These are phyloP conservation scores for Malania oleifera DNA, from an alignment of 164 flowering plant species.

Conservation along the genomic window DNA sequence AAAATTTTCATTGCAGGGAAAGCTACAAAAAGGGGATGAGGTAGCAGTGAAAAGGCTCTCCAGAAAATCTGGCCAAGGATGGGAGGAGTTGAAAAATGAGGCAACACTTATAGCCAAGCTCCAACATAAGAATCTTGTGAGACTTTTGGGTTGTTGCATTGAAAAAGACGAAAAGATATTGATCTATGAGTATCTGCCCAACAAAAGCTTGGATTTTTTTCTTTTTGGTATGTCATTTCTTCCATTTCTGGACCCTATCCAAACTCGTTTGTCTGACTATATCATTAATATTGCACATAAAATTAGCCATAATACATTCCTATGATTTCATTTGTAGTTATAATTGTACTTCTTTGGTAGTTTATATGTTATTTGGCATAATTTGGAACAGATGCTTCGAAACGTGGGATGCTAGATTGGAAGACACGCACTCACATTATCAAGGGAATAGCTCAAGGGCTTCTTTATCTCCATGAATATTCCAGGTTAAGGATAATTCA, in stretches of 20 bases:
- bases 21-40: neutral
- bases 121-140: conserved; percentile 3
- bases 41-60: conserved; percentile 5
- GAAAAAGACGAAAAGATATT: conserved; percentile 1
- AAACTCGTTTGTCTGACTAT: too few species aligned
- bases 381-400: too few species aligned
- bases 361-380: neutral
- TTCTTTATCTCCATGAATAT: too few species aligned
- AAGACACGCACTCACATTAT: conserved; percentile 10
- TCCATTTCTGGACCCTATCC: too few species aligned
- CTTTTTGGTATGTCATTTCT: neutral
- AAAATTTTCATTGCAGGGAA: conserved; percentile 4
- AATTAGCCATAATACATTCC: too few species aligned
- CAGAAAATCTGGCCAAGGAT: conserved; percentile 4
- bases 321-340: too few species aligned
- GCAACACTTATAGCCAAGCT: conserved; percentile 8
- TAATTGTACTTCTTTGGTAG: too few species aligned
- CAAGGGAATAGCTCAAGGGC: conserved; percentile 11
- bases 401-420: conserved; percentile 5
- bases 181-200: conserved; percentile 1
- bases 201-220: too few species aligned
- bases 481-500: too few species aligned
- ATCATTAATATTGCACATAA: too few species aligned
- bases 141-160: conserved; percentile 3
- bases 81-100: conserved; percentile 6